Evolutionary conservation across 2,329 filamentous ascomycete genomes (phyloP).

Genomic region (Ceratocystis smalleyi): DNA sequence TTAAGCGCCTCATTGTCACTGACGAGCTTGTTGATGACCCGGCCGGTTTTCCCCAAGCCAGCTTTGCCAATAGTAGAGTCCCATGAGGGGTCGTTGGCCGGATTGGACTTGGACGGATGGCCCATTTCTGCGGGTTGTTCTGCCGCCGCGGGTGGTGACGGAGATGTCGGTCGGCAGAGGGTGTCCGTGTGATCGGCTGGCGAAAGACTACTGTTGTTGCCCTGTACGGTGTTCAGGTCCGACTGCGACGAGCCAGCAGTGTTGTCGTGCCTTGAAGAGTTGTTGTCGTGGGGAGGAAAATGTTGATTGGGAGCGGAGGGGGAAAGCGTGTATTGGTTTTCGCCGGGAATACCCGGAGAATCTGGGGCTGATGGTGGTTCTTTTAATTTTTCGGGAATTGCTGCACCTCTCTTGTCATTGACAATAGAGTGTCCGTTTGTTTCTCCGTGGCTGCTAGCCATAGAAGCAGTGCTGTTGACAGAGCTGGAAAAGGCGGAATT

Average conservation of each 20-base stretch:
- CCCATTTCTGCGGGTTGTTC: conserved; percentile 18
- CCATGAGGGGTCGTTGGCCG: conserved; percentile 27
- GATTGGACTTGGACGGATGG: conserved; percentile 2
- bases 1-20: conserved; percentile 66
- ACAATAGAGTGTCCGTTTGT: conserved; percentile 17
- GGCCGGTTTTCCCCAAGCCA: conserved; percentile 56
- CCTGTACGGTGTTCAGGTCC: conserved; percentile 23
- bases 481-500: conserved; percentile 42
- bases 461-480: conserved; percentile 37
- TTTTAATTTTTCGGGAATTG: background rate
- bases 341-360: background rate
- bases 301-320: background rate
- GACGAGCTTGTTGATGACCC: conserved; percentile 68
- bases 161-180: conserved; percentile 10
- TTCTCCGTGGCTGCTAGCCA: conserved; percentile 24
- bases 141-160: conserved; percentile 18
- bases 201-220: conserved; percentile 2
- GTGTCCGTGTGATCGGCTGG: conserved; percentile 10
- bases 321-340: background rate
- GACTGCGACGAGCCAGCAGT: background rate
- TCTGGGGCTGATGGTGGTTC: conserved; percentile 1
- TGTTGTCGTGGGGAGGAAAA: background rate
- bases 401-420: background rate
- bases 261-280: background rate
- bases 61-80: conserved; percentile 55